These are phyloP conservation scores for Zoysia matrella DNA, from an alignment of 202 grass and related monocot species.

Conservation along the genomic window DNA sequence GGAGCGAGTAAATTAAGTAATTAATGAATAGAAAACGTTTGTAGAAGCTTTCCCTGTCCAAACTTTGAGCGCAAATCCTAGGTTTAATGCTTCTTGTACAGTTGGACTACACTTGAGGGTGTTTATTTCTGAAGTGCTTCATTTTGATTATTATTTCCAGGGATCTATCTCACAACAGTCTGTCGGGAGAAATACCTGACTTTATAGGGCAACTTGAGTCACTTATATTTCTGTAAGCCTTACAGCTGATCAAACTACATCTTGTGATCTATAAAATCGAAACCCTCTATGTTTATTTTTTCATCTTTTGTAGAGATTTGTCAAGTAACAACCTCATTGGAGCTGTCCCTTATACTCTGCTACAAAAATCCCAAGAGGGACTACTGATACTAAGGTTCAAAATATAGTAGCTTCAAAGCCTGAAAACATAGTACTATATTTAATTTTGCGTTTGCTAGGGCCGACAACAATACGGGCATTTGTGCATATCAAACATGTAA, in stretches of 20 bases:
- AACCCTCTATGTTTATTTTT: not conserved
- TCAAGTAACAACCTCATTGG: slow-evolving; percentile 43
- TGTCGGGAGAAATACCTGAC: slow-evolving; percentile 59
- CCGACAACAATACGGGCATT: too few relatives aligned
- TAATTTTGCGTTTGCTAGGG: too few relatives aligned
- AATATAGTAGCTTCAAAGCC: too few relatives aligned
- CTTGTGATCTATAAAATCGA: not conserved
- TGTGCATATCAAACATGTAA: too few relatives aligned
- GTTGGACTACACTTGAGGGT: too few relatives aligned
- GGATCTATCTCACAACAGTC: slow-evolving; percentile 65
- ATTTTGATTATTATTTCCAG: slow-evolving; percentile 18
- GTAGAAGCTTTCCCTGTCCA: too few relatives aligned
- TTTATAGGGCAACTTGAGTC: slow-evolving; percentile 37
- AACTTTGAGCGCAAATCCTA: too few relatives aligned
- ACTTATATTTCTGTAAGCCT: slow-evolving; percentile 59
- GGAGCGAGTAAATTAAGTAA: too few relatives aligned
- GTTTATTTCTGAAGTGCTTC: too few relatives aligned
- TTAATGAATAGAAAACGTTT: too few relatives aligned
- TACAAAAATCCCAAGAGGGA: not conserved
- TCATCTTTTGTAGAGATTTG: slow-evolving; percentile 43
- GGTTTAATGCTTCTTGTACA: too few relatives aligned
- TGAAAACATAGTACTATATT: too few relatives aligned
- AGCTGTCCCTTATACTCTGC: slow-evolving; percentile 28
- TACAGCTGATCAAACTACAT: not conserved
- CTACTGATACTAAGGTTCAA: slow-evolving; percentile 24